Evolutionary conservation across 179 eudicot genomes (phyloP).

Genomic region (Vitellaria paradoxa): DNA sequence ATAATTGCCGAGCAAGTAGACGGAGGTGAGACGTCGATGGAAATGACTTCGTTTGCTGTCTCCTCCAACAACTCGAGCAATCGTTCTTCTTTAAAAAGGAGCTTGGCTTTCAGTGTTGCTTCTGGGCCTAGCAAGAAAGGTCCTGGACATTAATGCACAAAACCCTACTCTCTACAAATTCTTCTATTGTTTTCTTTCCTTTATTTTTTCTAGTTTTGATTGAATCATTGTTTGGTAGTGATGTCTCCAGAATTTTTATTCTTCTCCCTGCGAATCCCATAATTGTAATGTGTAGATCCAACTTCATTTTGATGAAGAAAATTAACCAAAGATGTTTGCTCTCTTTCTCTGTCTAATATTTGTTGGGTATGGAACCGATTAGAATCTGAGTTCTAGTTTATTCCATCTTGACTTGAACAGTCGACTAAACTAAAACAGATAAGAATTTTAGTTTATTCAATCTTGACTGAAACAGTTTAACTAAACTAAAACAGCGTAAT

Average conservation of each 20-base stretch:
- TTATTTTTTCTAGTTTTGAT: no score
- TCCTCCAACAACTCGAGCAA: slow-evolving; percentile 12
- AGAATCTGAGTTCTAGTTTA: no score
- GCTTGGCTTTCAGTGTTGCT: slow-evolving; percentile 24
- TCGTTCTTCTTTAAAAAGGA: not conserved
- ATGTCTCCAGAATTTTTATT: not conserved
- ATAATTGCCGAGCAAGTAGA: not conserved
- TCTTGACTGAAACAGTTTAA: no score
- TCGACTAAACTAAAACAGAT: no score
- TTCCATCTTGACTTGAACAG: no score
- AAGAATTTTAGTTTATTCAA: no score
- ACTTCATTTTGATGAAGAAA: not conserved
- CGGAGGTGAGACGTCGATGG: not conserved
- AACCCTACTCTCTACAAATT: not conserved
- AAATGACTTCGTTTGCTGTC: not conserved
- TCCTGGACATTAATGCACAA: slow-evolving; percentile 24
- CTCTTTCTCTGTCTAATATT: no score
- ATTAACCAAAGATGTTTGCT: no score
- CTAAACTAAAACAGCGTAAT: no score
- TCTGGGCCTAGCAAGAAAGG: slow-evolving; percentile 36
- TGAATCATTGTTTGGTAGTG: not conserved
- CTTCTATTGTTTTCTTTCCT: not conserved
- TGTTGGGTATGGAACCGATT: no score
- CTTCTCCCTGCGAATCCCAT: not conserved
- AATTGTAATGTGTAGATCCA: not conserved